Evolutionary conservation across 345 rosid genomes (phyloP), one percentile per base, ranked within the genome.

Genomic region (Linum trigynum): DNA sequence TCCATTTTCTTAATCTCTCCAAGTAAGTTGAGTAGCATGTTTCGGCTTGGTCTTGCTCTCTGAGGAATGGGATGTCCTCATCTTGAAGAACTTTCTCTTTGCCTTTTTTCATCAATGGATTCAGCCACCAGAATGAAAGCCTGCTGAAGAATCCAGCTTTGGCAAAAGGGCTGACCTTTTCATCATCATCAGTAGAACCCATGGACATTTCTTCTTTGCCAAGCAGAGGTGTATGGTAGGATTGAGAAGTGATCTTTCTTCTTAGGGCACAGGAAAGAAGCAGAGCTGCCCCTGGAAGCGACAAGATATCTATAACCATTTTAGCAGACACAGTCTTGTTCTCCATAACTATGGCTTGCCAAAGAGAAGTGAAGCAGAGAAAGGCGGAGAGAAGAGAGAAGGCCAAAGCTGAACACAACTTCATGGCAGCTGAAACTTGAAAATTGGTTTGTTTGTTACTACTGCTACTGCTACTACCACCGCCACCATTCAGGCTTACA

Each of bases 121-220:
- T 75, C 8, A 78, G 39, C 82, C 79, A 78, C 51, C 77, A 74
- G 67, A 77, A 77, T 7, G 60, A 55, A 50, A 72, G 39, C 48
- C 43, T 72, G 59, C 71, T 72, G 6, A 72, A 35, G 56, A 72
- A 66, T 9, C 59, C 39, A 1, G 71, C 75, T 17, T 62, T 45
- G 7, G 51, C 51, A 7, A 45, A 45, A 45, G 51, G 51, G 12
- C 8, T 7, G 12, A 4, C 45, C 45, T 4, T 41, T 4, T 8
- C 9, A 41, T 41, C 45, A 41, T 45, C 51, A 45, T 45, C 51
- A 5, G 10, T 23, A 23, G 32, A 7, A 45, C 12, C 51, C 51
- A 45, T 45, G 12, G 12, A 2, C 51, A 9, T 45, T 45, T 14
- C 59, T 56, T 56, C 59, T 32, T 56, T 23, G 9, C 59, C 59